A percentile compares a stretch with the other conserved stretches of the same genome.
Evolutionary conservation across 2,329 filamentous ascomycete genomes (phyloP).

Genomic region (Thielaviopsis punctulata): DNA sequence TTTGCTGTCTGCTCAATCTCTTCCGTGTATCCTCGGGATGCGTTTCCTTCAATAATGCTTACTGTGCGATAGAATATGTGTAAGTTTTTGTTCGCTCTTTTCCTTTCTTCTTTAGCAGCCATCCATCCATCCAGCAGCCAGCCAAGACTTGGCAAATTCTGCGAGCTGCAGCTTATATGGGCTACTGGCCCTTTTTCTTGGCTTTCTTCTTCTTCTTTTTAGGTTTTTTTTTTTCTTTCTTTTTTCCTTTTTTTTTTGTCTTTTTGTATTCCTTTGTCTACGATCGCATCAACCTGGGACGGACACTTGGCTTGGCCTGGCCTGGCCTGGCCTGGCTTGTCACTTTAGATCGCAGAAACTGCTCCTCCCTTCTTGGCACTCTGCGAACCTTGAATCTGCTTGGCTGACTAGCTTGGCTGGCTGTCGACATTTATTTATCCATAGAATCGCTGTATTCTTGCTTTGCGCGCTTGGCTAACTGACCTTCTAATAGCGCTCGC

Average conservation of each 20-base stretch:
- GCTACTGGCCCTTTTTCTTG: too few species aligned
- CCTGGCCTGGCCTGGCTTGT: too few species aligned
- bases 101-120: not conserved
- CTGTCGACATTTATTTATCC: not conserved
- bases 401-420: not conserved
- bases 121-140: not conserved
- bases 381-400: too few species aligned
- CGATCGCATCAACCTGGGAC: too few species aligned
- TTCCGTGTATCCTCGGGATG: conserved; percentile 8
- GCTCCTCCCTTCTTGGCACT: too few species aligned
- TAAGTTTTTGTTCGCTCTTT: not conserved
- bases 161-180: too few species aligned
- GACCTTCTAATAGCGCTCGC: conserved; percentile 26
- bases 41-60: conserved; percentile 4
- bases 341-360: too few species aligned
- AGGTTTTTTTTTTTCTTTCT: too few species aligned
- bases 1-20: conserved; percentile 2
- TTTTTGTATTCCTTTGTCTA: too few species aligned
- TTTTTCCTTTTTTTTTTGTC: too few species aligned
- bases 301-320: too few species aligned
- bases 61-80: conserved; percentile 10
- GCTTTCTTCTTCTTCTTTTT: too few species aligned
- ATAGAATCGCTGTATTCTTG: not conserved
- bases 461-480: not conserved
- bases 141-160: not conserved